phyloP scores from a whole-genome alignment of 306 rosid genomes.

The Datisca glomerata region DNA sequence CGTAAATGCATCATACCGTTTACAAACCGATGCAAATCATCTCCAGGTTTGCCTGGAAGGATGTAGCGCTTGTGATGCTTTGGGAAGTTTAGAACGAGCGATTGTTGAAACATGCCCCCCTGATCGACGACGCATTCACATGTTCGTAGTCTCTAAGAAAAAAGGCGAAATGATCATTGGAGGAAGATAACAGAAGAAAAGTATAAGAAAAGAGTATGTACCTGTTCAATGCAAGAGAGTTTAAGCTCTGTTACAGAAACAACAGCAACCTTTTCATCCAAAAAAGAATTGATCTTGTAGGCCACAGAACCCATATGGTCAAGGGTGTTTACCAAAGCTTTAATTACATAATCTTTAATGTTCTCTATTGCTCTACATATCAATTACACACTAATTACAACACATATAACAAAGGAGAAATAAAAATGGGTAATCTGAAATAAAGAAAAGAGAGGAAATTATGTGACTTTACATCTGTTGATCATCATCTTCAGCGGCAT shows the following conservation, averaged over 20 bases:
- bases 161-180: neutral
- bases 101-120: constrained; percentile 14
- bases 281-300: constrained; percentile 16
- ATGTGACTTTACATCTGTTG: constrained; percentile 13
- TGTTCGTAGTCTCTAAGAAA: constrained; percentile 14
- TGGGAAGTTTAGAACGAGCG: constrained; percentile 6
- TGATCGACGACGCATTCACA: constrained; percentile 14
- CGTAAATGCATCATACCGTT: too few species aligned
- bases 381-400: neutral
- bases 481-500: constrained; percentile 17
- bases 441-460: neutral
- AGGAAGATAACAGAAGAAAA: too few species aligned
- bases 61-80: constrained; percentile 25
- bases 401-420: neutral
- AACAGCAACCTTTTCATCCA: constrained; percentile 16
- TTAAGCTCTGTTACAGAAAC: constrained; percentile 17
- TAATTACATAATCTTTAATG: constrained; percentile 27
- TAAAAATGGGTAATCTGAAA: neutral
- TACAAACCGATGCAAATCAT: constrained; percentile 5
- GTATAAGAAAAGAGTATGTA: too few species aligned
- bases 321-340: constrained; percentile 24
- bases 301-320: constrained; percentile 33
- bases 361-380: constrained; percentile 23
- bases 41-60: constrained; percentile 22
- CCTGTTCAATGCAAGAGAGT: constrained; percentile 22